A percentile compares a stretch with the other conserved stretches of the same genome.
phyloP scores from a whole-genome alignment of 257 asterid species.

The Solanum corneliomulleri region DNA sequence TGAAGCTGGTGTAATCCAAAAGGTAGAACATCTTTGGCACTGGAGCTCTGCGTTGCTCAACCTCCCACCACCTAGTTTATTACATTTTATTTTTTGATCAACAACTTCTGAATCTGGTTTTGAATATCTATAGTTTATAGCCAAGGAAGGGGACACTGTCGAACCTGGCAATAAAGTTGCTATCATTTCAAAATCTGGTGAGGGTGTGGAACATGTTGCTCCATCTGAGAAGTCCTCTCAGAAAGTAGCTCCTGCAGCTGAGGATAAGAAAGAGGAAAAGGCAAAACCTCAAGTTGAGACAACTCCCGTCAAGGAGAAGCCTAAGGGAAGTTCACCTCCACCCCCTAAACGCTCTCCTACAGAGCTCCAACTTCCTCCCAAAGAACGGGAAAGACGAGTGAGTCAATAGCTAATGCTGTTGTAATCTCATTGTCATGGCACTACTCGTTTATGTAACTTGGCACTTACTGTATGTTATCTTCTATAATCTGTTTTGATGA shows the following conservation, averaged over 20 bases:
- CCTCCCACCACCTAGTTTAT: neutral
- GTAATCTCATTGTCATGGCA: neutral
- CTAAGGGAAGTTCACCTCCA: conserved; percentile 39
- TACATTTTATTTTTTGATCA: neutral
- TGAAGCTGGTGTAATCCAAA: conserved; percentile 89
- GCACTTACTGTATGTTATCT: neutral
- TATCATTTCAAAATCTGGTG: conserved; percentile 79
- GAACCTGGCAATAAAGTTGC: conserved; percentile 92
- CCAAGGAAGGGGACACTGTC: conserved; percentile 93
- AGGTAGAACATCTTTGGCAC: conserved; percentile 34
- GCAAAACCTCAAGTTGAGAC: conserved; percentile 45
- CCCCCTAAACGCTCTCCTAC: conserved; percentile 58
- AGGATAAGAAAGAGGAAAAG: conserved; percentile 41
- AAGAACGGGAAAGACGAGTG: conserved; percentile 93
- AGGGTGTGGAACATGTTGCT: conserved; percentile 73
- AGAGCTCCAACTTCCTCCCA: conserved; percentile 94
- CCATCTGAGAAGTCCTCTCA: conserved; percentile 70
- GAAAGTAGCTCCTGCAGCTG: conserved; percentile 42
- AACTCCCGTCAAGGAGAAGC: conserved; percentile 39
- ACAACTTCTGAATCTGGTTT: neutral
- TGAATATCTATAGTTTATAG: conserved; percentile 40
- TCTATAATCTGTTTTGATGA: neutral
- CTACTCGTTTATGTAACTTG: neutral
- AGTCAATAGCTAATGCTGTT: conserved; percentile 9
- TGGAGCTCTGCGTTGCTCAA: neutral